Conservation (phyloP, 345 rosid genomes). For the Lepidium didymum region DNA sequence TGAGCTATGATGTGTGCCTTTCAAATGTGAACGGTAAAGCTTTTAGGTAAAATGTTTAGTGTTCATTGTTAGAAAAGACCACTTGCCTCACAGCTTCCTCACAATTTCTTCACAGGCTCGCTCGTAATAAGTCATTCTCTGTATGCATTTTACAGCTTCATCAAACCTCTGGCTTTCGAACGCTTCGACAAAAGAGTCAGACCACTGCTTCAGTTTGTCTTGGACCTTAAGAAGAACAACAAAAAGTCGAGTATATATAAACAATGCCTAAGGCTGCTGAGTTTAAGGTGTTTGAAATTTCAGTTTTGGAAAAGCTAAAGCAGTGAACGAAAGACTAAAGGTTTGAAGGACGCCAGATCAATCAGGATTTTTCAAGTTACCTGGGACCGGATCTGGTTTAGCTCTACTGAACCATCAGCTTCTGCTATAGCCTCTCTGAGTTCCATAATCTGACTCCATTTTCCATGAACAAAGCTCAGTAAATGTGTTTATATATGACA, state of each 20-base stretch:
- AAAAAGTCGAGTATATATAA: not conserved
- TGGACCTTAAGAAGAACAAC: constrained; percentile 41
- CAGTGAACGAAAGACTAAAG: not conserved
- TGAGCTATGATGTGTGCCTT: not conserved
- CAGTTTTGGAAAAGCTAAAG: not conserved
- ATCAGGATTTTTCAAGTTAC: constrained; percentile 32
- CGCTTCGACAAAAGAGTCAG: constrained; percentile 50
- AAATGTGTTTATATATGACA: not conserved
- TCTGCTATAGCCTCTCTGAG: constrained; percentile 88
- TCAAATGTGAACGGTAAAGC: not conserved
- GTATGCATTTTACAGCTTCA: constrained; percentile 60
- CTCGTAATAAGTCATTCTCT: constrained; percentile 81
- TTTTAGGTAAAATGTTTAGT: not conserved
- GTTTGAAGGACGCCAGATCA: not conserved
- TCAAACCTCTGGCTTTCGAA: constrained; percentile 47
- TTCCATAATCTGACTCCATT: constrained; percentile 66
- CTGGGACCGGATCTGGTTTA: constrained; percentile 52
- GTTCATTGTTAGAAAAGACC: not conserved
- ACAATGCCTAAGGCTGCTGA: not conserved
- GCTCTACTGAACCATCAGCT: constrained; percentile 48
- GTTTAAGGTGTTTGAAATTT: not conserved
- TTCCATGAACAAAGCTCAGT: not conserved
- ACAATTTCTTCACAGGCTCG: constrained; percentile 72
- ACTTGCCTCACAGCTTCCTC: constrained; percentile 52
- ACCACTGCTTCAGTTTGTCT: constrained; percentile 60